These are phyloP conservation scores for Citrus medica DNA, from an alignment of 345 rosid species.

Conservation along the genomic window DNA sequence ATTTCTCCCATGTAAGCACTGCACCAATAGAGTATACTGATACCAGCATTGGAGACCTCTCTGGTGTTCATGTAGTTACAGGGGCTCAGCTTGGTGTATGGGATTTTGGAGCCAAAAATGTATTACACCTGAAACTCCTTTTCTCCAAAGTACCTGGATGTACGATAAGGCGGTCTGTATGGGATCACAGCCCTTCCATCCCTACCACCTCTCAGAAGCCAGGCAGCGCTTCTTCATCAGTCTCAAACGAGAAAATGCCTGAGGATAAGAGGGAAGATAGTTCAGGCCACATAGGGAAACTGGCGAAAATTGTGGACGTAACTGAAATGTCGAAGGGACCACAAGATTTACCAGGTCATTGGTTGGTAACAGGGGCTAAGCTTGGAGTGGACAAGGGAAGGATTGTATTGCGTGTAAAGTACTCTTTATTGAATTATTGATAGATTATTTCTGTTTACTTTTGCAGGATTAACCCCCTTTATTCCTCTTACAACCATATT, in stretches of 20 bases:
- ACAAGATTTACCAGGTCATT: conserved; percentile 91
- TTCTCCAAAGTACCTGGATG: conserved; percentile 96
- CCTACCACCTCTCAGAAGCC: conserved; percentile 26
- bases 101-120: conserved; percentile 91
- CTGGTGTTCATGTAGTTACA: conserved; percentile 89
- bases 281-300: conserved; percentile 52
- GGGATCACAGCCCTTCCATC: conserved; percentile 83
- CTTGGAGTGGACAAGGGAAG: conserved; percentile 93
- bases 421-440: conserved; percentile 90
- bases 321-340: conserved; percentile 93
- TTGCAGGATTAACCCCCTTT: conserved; percentile 21
- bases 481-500: conserved; percentile 31
- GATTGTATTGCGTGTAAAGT: conserved; percentile 86
- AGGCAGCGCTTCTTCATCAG: conserved; percentile 64
- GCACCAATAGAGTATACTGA: conserved; percentile 83
- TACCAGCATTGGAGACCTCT: conserved; percentile 89
- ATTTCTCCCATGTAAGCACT: conserved; percentile 98
- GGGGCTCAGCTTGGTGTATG: conserved; percentile 97
- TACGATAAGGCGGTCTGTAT: conserved; percentile 88
- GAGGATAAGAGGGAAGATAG: conserved; percentile 64
- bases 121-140: conserved; percentile 83
- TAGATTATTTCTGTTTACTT: conserved; percentile 2
- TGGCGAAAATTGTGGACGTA: conserved; percentile 73
- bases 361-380: conserved; percentile 99
- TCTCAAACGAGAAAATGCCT: conserved; percentile 30